Evolutionary conservation across 2,329 filamentous ascomycete genomes (phyloP), one percentile per base, ranked within the genome.

Genomic region (Pseudopyricularia cyperi): DNA sequence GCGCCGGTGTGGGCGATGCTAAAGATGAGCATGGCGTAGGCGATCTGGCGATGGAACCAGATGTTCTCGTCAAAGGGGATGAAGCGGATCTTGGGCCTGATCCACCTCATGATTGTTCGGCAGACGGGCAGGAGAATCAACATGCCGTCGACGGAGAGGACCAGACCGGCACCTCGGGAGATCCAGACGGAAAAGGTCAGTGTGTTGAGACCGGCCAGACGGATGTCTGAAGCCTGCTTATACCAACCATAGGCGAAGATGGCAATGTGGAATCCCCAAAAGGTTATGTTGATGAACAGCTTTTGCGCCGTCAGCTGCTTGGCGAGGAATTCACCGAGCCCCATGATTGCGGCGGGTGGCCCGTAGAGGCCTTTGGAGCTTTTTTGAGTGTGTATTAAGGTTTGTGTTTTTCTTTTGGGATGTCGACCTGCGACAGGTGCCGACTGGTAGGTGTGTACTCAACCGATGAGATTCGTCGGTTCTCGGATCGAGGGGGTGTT

Each of bases 41-140:
- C 91, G 44, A 95, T 79, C 67, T 98, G 93, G 57, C 91, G 79
- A 71, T 98, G 93, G 68, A 98, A 94, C 89, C 89, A 98, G 58
- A 90, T 78, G 54, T 89, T 94, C 71, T 98, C 93, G 62, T 98
- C 93, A n/a, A 98, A 76, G 5, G 93, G 93, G 12, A 97, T 65
- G 72, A 86, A 95, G 66, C 82, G 80, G 57, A 95, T 70, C 72
- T 94, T 95, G 26, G 93, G 93, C 57, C 93, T 80, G 53, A 97
- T 67, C 63, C 81, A 85, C 65, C 88, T 81, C 64, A 98, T 78
- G 32, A 97, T 71, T 54, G 91, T 97, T 59, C 93, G 79, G 73
- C 91, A 98, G 74, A 98, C 95, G 7, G 93, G 93, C 54, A 98
- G 75, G 28, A 98, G 71, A 61, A 98, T 95, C 57, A 97, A 74